A percentile compares a stretch with the other conserved stretches of the same genome.
Conservation (phyloP, 75 land plant genomes). For the Sequoia sempervirens region DNA sequence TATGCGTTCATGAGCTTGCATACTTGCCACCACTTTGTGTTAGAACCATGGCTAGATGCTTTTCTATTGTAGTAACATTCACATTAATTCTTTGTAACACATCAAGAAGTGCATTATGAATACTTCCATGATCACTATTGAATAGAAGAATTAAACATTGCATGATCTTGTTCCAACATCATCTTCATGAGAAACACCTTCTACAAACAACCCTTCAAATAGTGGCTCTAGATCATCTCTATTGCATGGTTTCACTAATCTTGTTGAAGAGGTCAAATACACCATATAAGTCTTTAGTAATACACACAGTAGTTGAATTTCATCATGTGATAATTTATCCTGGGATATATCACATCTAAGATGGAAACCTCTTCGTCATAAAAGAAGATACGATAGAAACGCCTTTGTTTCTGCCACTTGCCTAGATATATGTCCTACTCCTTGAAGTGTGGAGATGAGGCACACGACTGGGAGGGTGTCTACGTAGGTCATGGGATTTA, state of each 20-base stretch:
- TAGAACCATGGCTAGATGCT: conserved; percentile 26
- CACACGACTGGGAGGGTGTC: too few relatives aligned
- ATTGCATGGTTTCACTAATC: not conserved
- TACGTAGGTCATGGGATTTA: too few relatives aligned
- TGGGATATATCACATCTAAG: not conserved
- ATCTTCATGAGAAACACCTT: conserved; percentile 2
- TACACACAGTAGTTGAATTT: conserved; percentile 3
- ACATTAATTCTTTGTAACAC: conserved; percentile 50
- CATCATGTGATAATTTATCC: not conserved
- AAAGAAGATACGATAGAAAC: not conserved
- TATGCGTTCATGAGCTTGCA: too few relatives aligned
- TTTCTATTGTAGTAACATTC: conserved; percentile 22
- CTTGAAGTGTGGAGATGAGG: too few relatives aligned
- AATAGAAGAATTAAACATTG: conserved; percentile 36
- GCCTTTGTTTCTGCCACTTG: conserved; percentile 1
- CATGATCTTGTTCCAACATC: not conserved
- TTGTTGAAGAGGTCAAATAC: not conserved
- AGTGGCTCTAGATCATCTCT: not conserved
- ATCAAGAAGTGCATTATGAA: conserved; percentile 48
- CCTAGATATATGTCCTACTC: not conserved
- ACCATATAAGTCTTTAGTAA: conserved; percentile 8
- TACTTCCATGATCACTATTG: conserved; percentile 23
- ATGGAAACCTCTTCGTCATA: conserved; percentile 7
- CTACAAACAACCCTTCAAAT: conserved; percentile 7
- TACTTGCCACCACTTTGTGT: conserved; percentile 4